Conservation (phyloP, 1,139 yeast species). For the Saccharomyces hybrid region DNA sequence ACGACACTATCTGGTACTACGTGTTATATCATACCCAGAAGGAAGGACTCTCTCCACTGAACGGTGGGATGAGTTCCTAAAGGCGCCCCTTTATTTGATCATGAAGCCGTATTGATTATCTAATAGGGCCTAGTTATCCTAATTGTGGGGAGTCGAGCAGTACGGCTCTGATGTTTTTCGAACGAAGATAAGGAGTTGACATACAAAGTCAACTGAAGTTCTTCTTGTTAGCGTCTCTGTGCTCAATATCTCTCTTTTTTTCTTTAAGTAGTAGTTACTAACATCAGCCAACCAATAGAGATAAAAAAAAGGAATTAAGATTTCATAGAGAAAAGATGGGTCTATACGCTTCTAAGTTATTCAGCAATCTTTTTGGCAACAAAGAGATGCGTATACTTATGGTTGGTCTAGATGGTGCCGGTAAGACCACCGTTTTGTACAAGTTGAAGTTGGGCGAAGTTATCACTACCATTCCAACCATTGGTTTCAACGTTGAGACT, state of each 20-base stretch:
- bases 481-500: conserved; percentile 91
- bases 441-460: conserved; percentile 87
- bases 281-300: background rate
- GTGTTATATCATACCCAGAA: too few relatives aligned
- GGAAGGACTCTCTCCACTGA: background rate
- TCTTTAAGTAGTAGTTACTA: background rate
- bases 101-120: background rate
- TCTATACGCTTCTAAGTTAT: conserved; percentile 78
- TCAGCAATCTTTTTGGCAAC: conserved; percentile 77
- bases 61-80: background rate
- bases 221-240: background rate
- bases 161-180: background rate
- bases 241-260: background rate
- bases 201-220: background rate
- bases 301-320: background rate
- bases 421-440: conserved; percentile 85
- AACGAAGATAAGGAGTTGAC: background rate
- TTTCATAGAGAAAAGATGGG: conserved; percentile 47
- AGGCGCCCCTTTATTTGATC: background rate
- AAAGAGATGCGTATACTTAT: conserved; percentile 85
- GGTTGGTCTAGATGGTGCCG: conserved; percentile 93
- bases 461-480: conserved; percentile 88
- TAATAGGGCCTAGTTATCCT: background rate
- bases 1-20: background rate
- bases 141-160: background rate